Base-by-base conservation (phyloP, 129 eudicot species). In the Heracleum sosnowskyi region DNA sequence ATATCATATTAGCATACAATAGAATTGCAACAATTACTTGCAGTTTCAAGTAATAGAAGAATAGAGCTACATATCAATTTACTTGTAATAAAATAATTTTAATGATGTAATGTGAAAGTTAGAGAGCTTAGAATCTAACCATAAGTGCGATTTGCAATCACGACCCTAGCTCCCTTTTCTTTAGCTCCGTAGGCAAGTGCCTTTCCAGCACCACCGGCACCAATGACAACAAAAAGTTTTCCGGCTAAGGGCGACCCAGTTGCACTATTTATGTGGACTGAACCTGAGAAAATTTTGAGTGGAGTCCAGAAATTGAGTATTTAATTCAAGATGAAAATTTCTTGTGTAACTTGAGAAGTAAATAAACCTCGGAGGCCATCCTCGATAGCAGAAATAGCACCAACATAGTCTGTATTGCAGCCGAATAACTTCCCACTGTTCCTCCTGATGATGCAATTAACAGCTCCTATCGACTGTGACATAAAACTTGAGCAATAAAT, bases 151-250 rank as follows among this genome's bases (percentile, higher is more conserved):
- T 95, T 92, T 47, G 99, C 97, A 55, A 95, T 88, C 78, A 89
- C 97, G 57, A 95, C 92, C 80, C 96, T 86, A 40, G 99, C 97
- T 77, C 99, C 99, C 88, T 95, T 91, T 74, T 86, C 96, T 85
- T 92, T 95, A 63, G 96, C 99, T 66, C 99, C 99, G 86, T 87
- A 95, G 69, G 99, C 99, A 84, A 95, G 94, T 55, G 99, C 96
- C 85, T 90, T 92, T 69, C 97, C 96, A 72, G 99, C 99, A 78
- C 99, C 99, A 34, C 99, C 99, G 77, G 97, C 97, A 78, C 99
- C 99, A 79, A 95, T 88, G 69, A 95, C 95, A 24, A 95, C 91
- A 90, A 95, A 92, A 44, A 90, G 79, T 84, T 82, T 95, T 82
- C 94, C 94, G 73, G 89, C 88, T 84, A 95, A 85, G 77, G 98